Percentiles rank a stretch among this genome's conserved stretches.
phyloP scores from a whole-genome alignment of 2,329 filamentous ascomycete species.

The Paraconiothyrium brasiliense region DNA sequence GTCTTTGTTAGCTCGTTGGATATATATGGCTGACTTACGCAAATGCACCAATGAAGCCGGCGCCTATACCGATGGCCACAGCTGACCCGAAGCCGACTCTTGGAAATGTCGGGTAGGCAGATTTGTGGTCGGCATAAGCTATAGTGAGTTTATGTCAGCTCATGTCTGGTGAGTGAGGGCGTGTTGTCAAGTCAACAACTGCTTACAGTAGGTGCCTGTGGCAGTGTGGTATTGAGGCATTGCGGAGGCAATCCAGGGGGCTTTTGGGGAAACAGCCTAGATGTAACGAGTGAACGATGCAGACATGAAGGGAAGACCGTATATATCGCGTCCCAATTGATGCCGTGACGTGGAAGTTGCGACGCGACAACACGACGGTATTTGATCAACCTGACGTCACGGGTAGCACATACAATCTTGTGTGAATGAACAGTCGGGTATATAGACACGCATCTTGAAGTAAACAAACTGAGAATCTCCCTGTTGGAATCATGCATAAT shows the following conservation, averaged over 20 bases:
- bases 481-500: too few relatives aligned
- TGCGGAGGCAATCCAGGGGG: neutral
- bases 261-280: too few relatives aligned
- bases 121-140: slow-evolving; percentile 29
- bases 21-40: neutral
- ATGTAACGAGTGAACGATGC: too few relatives aligned
- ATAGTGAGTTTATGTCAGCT: neutral
- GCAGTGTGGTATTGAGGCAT: slow-evolving; percentile 29
- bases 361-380: neutral
- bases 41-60: slow-evolving; percentile 27
- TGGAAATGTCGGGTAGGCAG: slow-evolving; percentile 27
- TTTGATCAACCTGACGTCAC: slow-evolving; percentile 10
- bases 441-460: too few relatives aligned
- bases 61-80: slow-evolving; percentile 29
- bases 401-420: neutral
- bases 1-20: too few relatives aligned
- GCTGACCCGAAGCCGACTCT: slow-evolving; percentile 30
- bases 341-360: neutral
- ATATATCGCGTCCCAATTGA: neutral
- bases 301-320: neutral
- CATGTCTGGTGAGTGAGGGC: neutral
- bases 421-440: too few relatives aligned
- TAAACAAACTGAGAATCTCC: too few relatives aligned
- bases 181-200: neutral
- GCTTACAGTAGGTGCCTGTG: slow-evolving; percentile 18